Percentiles rank a stretch among this genome's conserved stretches.
phyloP scores from a whole-genome alignment of 2,329 filamentous ascomycete genomes.

The Annulohypoxylon truncatum region DNA sequence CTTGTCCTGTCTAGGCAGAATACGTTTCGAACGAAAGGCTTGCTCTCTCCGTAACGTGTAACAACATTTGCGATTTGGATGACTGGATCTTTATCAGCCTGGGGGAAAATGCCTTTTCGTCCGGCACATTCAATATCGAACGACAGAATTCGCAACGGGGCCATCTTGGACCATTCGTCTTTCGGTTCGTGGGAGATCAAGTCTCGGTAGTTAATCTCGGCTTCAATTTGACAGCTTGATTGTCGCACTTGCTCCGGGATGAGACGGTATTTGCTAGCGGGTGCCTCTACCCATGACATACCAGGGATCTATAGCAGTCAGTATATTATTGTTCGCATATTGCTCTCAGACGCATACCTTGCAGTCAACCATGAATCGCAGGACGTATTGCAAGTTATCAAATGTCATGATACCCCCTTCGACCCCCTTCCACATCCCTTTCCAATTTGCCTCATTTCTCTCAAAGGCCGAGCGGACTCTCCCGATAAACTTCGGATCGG shows the following conservation, averaged over 20 bases:
- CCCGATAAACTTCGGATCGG: constrained; percentile 85
- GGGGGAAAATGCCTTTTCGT: constrained; percentile 96
- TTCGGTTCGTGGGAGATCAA: constrained; percentile 88
- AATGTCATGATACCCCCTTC: constrained; percentile 85
- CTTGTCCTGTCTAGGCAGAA: constrained; percentile 95
- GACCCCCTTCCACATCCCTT: constrained; percentile 82
- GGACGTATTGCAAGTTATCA: constrained; percentile 93
- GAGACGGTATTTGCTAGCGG: constrained; percentile 77
- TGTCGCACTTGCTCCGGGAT: constrained; percentile 75
- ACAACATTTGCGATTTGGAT: constrained; percentile 99
- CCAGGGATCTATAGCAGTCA: constrained; percentile 73
- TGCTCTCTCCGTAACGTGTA: constrained; percentile 92
- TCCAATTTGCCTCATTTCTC: constrained; percentile 83
- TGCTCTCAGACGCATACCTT: constrained; percentile 64
- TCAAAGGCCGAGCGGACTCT: constrained; percentile 82
- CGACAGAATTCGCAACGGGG: constrained; percentile 88
- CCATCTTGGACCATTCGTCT: constrained; percentile 98
- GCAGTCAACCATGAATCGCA: constrained; percentile 98
- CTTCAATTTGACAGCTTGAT: constrained; percentile 97
- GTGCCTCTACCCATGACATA: constrained; percentile 97
- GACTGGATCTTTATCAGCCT: constrained; percentile 89
- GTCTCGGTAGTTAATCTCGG: constrained; percentile 82
- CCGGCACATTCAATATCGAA: constrained; percentile 99
- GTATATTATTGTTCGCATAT: constrained; percentile 5
- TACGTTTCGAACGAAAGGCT: constrained; percentile 95